phyloP scores from a whole-genome alignment of 495 filamentous ascomycete species.

The Tuber brumale region DNA sequence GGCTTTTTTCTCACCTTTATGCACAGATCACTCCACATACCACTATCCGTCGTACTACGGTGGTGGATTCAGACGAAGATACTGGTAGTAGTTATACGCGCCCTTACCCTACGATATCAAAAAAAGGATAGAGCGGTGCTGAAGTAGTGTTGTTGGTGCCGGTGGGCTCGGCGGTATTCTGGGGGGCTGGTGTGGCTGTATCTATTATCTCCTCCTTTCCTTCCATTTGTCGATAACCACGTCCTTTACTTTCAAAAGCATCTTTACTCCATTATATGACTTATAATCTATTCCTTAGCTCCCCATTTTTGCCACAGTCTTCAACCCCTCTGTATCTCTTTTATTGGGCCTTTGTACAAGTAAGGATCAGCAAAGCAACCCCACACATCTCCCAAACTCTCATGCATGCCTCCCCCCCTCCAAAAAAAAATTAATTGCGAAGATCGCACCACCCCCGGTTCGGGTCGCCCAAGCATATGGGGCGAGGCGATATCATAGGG shows the following conservation, averaged over 20 bases:
- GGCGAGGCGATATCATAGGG: neutral
- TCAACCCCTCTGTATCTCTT: neutral
- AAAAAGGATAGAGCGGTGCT: neutral
- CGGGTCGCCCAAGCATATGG: neutral
- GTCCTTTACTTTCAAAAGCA: neutral
- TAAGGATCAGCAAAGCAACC: neutral
- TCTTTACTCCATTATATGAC: constrained; percentile 4
- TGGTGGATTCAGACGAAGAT: neutral
- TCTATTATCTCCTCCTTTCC: neutral
- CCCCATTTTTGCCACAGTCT: neutral
- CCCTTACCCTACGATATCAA: neutral
- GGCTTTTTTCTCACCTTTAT: neutral
- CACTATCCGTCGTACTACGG: neutral
- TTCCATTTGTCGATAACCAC: neutral
- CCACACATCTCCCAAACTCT: neutral
- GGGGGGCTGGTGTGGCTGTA: neutral
- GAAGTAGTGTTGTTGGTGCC: neutral
- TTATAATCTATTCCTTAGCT: neutral
- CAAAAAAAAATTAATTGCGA: neutral
- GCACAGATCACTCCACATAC: neutral
- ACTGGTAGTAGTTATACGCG: neutral
- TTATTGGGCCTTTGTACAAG: neutral
- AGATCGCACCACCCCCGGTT: neutral
- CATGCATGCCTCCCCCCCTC: neutral
- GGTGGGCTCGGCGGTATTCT: neutral